Conservation (phyloP, 164 flowering plant species). For the Piper longum region DNA sequence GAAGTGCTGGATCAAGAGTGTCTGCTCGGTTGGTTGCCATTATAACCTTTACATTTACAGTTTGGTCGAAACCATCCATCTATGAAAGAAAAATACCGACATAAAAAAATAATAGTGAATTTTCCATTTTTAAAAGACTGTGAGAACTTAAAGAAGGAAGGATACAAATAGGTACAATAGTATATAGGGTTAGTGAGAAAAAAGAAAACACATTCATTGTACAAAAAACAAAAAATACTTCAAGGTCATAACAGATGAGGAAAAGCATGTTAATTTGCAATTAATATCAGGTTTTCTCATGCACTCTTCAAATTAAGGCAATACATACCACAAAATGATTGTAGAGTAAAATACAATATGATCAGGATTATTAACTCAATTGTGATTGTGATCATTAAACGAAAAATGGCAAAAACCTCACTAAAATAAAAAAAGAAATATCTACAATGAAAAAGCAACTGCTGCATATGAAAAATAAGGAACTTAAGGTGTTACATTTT, state of each 20-base stretch:
- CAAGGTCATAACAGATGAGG: background rate
- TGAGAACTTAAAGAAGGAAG: background rate
- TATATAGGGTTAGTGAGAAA: background rate
- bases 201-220: background rate
- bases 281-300: background rate
- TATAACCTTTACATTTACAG: slow-evolving; percentile 93
- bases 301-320: background rate
- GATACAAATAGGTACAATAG: background rate
- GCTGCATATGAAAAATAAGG: background rate
- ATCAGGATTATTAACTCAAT: background rate
- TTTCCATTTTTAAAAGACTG: too few relatives aligned
- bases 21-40: slow-evolving; percentile 99
- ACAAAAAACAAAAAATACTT: background rate
- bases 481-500: background rate
- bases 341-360: background rate
- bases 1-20: slow-evolving; percentile 92
- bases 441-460: background rate
- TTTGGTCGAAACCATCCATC: slow-evolving; percentile 99
- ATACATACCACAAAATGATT: background rate
- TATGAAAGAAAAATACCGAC: slow-evolving; percentile 8
- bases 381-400: background rate
- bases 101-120: background rate
- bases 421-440: too few relatives aligned
- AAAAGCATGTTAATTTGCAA: background rate
- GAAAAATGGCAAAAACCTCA: background rate